Base-by-base conservation (phyloP, 2,329 filamentous ascomycete genomes). In the Trichoderma aggressivum region DNA sequence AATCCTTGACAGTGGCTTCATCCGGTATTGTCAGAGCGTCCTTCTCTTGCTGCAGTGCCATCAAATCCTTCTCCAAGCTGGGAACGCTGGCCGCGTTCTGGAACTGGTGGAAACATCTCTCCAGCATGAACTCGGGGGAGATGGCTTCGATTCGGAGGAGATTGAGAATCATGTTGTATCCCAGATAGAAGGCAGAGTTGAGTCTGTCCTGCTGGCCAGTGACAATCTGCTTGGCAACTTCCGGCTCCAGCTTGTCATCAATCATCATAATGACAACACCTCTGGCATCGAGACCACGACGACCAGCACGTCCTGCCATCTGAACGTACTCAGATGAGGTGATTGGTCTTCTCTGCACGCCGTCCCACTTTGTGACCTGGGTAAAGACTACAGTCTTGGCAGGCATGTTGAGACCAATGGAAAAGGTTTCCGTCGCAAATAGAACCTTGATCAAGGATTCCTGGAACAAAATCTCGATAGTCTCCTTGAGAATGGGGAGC, bases 201-300 rank as follows among this genome's bases (percentile, higher is more conserved):
- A 99, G 90, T 75, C 94, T 94, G 81, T 99, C 97, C 81, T 99
- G 96, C 78, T 98, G 92, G 75, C 96, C 96, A 67, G 96, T 94
- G 14, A 99, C 96, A 76, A 99, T 98, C 74, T 93, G 91, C 82
- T 97, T 97, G 55, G 96, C 95, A n/a, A 92, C 90, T 2, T 93
- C 90, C 1, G 96, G 96, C 78, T 99, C 96, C 84, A 99, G 95
- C 83, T 96, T 94, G 80, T 97, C 93, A 78, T 97, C 92, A 73
- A 99, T 92, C 95, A 99, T 98, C 94, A 99, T 98, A 80, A 99
- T 98, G 75, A 99, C 96, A 76, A 98, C 97, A 87, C 96, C 96
- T 75, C 96, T 92, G 73, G 98, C 94, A 84, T 99, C 96, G 69
- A 99, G 91, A 82, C 96, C 96, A 89, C 96, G 91, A 87, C 96